Evolutionary conservation across 768 basidiomycete genomes (phyloP).

Genomic region (Termitomyces sp.): DNA sequence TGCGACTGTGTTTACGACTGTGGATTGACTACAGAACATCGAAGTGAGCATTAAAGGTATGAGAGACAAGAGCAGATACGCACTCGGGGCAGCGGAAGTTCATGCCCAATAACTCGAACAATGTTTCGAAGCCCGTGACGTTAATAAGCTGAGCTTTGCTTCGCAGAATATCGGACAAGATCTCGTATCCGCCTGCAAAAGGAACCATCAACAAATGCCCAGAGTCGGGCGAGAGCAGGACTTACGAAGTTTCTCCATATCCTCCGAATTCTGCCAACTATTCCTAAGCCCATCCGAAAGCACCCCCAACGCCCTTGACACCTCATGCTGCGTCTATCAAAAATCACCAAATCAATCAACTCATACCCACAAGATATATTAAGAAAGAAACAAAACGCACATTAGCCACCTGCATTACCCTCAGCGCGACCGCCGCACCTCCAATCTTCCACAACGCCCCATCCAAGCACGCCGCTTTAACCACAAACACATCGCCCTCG

Average conservation of each 20-base stretch:
- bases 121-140: slow-evolving; percentile 72
- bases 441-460: slow-evolving; percentile 79
- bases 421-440: slow-evolving; percentile 69
- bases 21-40: slow-evolving; percentile 55
- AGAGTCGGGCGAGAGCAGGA: slow-evolving; percentile 8
- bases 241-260: slow-evolving; percentile 86
- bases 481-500: slow-evolving; percentile 55
- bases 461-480: slow-evolving; percentile 66
- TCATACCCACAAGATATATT: no score
- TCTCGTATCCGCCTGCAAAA: slow-evolving; percentile 77
- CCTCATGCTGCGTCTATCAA: slow-evolving; percentile 65
- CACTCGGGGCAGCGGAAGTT: slow-evolving; percentile 82
- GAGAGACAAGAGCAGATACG: slow-evolving; percentile 17
- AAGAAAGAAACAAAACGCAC: slow-evolving; percentile 32
- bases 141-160: slow-evolving; percentile 74
- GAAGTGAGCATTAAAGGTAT: not conserved
- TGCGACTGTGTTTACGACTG: slow-evolving; percentile 76
- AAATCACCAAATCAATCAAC: not conserved
- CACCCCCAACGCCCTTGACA: slow-evolving; percentile 69
- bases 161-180: slow-evolving; percentile 70
- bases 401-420: slow-evolving; percentile 72
- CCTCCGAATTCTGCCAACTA: slow-evolving; percentile 92
- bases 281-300: slow-evolving; percentile 75
- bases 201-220: not conserved
- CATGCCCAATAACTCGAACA: slow-evolving; percentile 86